These are phyloP conservation scores for Tuber microsphaerosporum DNA, from an alignment of 495 filamentous ascomycete species.

Conservation along the genomic window DNA sequence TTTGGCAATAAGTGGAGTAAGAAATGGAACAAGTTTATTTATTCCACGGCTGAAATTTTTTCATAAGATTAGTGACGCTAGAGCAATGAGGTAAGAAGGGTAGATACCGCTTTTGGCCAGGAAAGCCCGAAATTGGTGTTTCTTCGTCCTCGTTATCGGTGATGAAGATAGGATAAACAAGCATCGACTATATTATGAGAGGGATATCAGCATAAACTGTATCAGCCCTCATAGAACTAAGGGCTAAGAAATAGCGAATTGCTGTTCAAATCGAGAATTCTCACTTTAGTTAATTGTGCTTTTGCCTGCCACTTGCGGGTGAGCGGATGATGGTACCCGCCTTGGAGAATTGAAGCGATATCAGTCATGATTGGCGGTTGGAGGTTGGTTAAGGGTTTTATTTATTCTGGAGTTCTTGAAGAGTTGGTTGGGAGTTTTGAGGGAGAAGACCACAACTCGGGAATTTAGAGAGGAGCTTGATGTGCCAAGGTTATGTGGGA, in stretches of 20 bases:
- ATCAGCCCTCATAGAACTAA: background rate
- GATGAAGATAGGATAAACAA: slow-evolving; percentile 95
- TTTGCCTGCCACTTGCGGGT: slow-evolving; percentile 92
- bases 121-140: slow-evolving; percentile 78
- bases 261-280: slow-evolving; percentile 19
- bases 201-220: slow-evolving; percentile 5
- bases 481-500: background rate
- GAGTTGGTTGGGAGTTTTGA: background rate
- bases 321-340: slow-evolving; percentile 88
- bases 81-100: background rate
- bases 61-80: slow-evolving; percentile 6
- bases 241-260: background rate
- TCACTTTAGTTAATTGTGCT: slow-evolving; percentile 89
- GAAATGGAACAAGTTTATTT: slow-evolving; percentile 75
- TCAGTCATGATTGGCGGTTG: slow-evolving; percentile 46
- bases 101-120: slow-evolving; percentile 60
- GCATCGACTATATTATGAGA: slow-evolving; percentile 64
- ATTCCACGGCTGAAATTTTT: slow-evolving; percentile 58
- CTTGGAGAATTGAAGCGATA: slow-evolving; percentile 89
- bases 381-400: background rate
- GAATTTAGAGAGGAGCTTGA: background rate
- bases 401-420: background rate
- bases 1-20: slow-evolving; percentile 76
- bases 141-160: slow-evolving; percentile 91
- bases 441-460: background rate